Base-by-base conservation (phyloP, 805 yeast genomes). In the Saccharomycopsis sp. region DNA sequence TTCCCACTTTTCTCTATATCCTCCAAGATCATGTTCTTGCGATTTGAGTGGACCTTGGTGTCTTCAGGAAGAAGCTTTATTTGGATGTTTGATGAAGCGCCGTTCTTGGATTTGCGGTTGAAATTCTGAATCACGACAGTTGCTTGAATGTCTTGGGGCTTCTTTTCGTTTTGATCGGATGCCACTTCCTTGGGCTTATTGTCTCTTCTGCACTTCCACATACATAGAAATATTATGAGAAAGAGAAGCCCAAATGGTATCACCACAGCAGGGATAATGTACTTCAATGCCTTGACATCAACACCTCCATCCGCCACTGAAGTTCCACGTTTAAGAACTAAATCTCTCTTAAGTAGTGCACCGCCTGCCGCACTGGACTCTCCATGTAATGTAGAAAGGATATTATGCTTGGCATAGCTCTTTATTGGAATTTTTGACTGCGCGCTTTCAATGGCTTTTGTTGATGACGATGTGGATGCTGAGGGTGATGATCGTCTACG, bases 211-310 rank as follows among this genome's bases (percentile, higher is more conserved):
- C 54, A 55, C 20, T 57, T 15, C 51, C 46, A 15, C 24, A 58
- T 50, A 21, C 59, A 58, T 23, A 56, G 16, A 34, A 53, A 14
- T n/a, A 58, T 34, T 2, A 47, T 41, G 8, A 58, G 12, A 16
- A 58, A 16, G 2, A 57, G 41, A 2, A 60, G 23, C n/a, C 59
- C 63, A 23, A 60, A 44, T 9, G 61, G 60, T 3, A 60, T 57
- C 2, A 60, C 57, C 24, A 60, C 59, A 16, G 61, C 60, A 3
- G 63, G 57, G 8, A 60, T 55, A 5, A 60, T 59, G 24, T 60
- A 60, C 18, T 56, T 58, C 14, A 60, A 44, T 15, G 53, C 55
- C 9, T 54, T 50, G 18, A 24, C 52, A 51, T 60, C 63, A 20
- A 58, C 50, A 4, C 63, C 63, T 2, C 63, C 63, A n/a, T 47